These are phyloP conservation scores for Notholithocarpus densiflorus DNA, from an alignment of 306 rosid species.

Conservation along the genomic window DNA sequence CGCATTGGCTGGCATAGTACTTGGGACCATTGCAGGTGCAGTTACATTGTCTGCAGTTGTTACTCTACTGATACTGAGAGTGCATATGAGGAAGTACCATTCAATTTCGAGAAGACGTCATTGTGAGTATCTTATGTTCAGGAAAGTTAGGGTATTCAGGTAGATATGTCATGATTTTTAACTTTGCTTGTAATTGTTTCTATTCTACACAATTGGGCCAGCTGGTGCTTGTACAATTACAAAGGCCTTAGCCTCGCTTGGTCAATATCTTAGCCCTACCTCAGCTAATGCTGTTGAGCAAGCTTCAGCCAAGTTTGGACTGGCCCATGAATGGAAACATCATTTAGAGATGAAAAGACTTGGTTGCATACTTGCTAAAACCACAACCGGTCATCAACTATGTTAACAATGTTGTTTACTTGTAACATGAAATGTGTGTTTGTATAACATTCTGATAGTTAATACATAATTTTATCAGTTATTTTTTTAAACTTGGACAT, in stretches of 20 bases:
- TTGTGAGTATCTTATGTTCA: neutral
- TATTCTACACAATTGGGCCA: neutral
- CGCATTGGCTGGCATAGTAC: neutral
- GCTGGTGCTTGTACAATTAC: neutral
- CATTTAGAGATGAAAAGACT: neutral
- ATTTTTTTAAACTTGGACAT: neutral
- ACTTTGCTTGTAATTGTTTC: neutral
- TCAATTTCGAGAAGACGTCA: neutral
- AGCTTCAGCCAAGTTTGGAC: neutral
- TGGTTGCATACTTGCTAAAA: neutral
- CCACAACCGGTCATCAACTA: neutral
- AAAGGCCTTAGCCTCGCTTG: neutral
- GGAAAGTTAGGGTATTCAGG: neutral
- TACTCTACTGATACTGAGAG: neutral
- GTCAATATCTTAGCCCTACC: neutral
- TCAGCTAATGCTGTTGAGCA: neutral
- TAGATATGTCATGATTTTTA: neutral
- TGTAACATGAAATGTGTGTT: too few relatives aligned
- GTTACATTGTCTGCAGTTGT: neutral
- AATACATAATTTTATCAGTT: neutral
- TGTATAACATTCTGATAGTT: neutral
- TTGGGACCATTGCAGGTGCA: constrained; percentile 1
- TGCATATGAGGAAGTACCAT: neutral
- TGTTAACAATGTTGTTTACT: too few relatives aligned
- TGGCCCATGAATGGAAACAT: neutral